Base-by-base conservation (phyloP, 768 basidiomycete genomes). In the Agrocybe pediades region DNA sequence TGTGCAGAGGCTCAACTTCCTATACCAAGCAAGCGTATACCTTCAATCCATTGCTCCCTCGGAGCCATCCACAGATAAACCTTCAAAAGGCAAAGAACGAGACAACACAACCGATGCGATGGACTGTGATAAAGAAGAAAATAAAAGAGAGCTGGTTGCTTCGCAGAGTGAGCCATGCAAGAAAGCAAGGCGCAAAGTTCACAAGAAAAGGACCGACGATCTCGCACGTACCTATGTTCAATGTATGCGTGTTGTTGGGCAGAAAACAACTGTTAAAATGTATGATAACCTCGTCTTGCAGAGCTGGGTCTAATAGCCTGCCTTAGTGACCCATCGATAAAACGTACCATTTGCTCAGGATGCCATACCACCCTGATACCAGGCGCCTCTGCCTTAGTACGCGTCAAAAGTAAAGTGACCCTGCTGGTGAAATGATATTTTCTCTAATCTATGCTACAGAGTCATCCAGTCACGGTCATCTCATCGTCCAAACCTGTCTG, bases 1-100 rank as follows among this genome's bases (percentile, higher is more conserved):
- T 43, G 78, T 92, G 19, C 92, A 94, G 68, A 80, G 92, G 24
- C 79, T 94, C 56, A 93, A 89, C 70, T 94, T 90, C 67, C 79
- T 94, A 29, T 92, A 90, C 64, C 92, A 93, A 70, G 88, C 90
- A 29, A 86, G 87, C 62, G 75, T 81, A 11, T 86, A 85, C 55
- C 73, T 91, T 17, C 76, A 72, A 49, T 72, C 71, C 9, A 67
- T 79, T 44, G 59, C 57, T 23, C 56, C 56, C 11, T 29, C 48
- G n/a, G 23, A 29, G 19, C 19, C 51, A 13, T 23, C 16, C 2
- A 21, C 40, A 20, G 9, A 17, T 17, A 53, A 56, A 39, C 46
- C 47, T 9, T 49, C 57, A 43, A 50, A 30, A 41, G 24, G 53
- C 19, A 23, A 47, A 30, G 25, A 13, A 15, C 33, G 46, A 17